Conservation (phyloP, 1,284 basidiomycete species). For the Lignosus rhinocerotis region DNA sequence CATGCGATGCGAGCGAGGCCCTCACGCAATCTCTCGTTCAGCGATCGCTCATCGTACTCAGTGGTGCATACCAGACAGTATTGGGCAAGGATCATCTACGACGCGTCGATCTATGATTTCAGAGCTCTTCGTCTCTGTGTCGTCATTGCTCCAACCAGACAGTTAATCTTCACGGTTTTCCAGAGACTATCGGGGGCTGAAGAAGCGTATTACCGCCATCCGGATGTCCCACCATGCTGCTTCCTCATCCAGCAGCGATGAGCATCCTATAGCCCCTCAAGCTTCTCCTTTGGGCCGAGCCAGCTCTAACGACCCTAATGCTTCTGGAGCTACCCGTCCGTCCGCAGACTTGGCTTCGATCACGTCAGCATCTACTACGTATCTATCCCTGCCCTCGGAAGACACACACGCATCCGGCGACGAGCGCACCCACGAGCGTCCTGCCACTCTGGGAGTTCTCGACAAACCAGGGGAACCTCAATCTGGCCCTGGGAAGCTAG, state of each 20-base stretch:
- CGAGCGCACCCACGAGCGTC: not conserved
- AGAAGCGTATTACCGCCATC: constrained; percentile 65
- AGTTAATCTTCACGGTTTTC: constrained; percentile 27
- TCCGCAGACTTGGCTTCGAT: not conserved
- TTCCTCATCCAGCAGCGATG: constrained; percentile 5
- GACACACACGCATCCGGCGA: not conserved
- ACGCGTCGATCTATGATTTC: too few relatives aligned
- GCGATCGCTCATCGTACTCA: too few relatives aligned
- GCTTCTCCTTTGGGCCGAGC: constrained; percentile 9
- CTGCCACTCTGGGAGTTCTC: too few relatives aligned
- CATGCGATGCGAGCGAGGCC: too few relatives aligned
- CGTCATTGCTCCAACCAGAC: not conserved
- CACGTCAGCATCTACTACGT: not conserved
- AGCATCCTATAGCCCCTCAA: constrained; percentile 9
- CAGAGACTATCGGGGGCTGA: constrained; percentile 75
- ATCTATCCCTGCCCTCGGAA: not conserved
- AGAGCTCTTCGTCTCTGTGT: not conserved
- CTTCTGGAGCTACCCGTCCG: not conserved
- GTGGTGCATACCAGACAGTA: too few relatives aligned
- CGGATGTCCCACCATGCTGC: constrained; percentile 42
- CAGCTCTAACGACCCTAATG: not conserved
- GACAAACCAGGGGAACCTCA: not conserved
- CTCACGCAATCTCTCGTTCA: too few relatives aligned
- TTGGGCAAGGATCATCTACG: too few relatives aligned
- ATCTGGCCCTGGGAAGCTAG: constrained; percentile 1